Conservation (phyloP, 768 basidiomycete species). For the Daedaleopsis nitida region DNA sequence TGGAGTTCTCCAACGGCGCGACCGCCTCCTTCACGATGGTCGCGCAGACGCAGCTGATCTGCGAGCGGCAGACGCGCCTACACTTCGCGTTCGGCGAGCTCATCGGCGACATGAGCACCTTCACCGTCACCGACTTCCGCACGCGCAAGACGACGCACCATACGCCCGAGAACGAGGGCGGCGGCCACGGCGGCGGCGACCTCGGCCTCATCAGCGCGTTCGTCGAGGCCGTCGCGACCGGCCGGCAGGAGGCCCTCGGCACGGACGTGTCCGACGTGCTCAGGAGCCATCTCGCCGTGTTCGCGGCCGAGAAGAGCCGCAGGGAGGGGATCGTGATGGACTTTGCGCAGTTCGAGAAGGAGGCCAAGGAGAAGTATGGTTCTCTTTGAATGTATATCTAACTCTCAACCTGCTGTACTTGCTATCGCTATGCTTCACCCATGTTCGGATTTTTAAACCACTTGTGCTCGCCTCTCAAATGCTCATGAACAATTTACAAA, state of each 20-base stretch:
- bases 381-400: not conserved
- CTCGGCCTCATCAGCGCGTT: conserved; percentile 74
- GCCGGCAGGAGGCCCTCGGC: conserved; percentile 64
- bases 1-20: conserved; percentile 80
- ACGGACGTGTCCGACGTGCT: conserved; percentile 71
- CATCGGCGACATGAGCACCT: conserved; percentile 79
- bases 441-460: not conserved
- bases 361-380: conserved; percentile 39
- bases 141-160: conserved; percentile 47
- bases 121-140: conserved; percentile 78
- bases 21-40: conserved; percentile 91
- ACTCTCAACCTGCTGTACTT: not conserved
- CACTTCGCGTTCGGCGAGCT: conserved; percentile 90
- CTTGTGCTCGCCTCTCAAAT: not conserved
- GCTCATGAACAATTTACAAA: not conserved
- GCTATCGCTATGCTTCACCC: not conserved
- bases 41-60: conserved; percentile 77
- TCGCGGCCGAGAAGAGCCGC: conserved; percentile 83
- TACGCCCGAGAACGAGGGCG: conserved; percentile 57
- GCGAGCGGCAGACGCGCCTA: conserved; percentile 80
- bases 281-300: conserved; percentile 80
- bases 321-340: conserved; percentile 69
- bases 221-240: conserved; percentile 69
- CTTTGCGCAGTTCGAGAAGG: conserved; percentile 58
- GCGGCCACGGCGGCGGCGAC: conserved; percentile 87